A percentile compares a stretch with the other conserved stretches of the same genome.
Evolutionary conservation across 257 asterid species (phyloP).

Genomic region (Nicotiana paniculata): DNA sequence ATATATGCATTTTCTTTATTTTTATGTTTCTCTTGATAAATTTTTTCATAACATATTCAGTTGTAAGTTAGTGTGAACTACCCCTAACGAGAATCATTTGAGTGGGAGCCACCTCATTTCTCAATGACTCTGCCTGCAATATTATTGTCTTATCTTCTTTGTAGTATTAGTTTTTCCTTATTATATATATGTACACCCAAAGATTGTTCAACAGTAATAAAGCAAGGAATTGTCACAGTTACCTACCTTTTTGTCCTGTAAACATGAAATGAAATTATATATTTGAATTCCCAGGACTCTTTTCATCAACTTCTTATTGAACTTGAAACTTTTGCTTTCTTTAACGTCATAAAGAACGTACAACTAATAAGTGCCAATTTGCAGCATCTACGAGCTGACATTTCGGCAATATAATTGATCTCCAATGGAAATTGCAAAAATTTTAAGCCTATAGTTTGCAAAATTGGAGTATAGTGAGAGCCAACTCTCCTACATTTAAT

Average conservation of each 20-base stretch:
- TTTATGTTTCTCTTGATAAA: neutral
- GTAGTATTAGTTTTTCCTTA: neutral
- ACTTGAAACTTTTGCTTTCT: neutral
- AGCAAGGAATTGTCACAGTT: conserved; percentile 27
- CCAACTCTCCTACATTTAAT: too few species aligned
- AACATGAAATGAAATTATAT: conserved; percentile 16
- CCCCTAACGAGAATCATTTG: conserved; percentile 27
- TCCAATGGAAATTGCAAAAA: neutral
- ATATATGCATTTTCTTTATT: neutral
- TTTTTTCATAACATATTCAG: conserved; percentile 12
- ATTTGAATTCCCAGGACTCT: conserved; percentile 3
- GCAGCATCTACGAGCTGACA: neutral
- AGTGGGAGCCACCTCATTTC: conserved; percentile 37
- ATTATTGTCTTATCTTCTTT: conserved; percentile 21
- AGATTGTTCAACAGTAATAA: conserved; percentile 15
- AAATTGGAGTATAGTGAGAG: neutral
- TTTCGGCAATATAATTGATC: neutral
- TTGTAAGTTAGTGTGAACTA: conserved; percentile 26
- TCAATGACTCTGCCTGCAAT: conserved; percentile 30
- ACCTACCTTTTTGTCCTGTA: conserved; percentile 36
- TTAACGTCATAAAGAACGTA: neutral
- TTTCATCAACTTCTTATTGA: conserved; percentile 4
- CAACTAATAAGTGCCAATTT: neutral
- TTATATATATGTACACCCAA: neutral
- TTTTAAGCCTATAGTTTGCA: neutral